phyloP scores from a whole-genome alignment of 2,329 filamentous ascomycete genomes.

The Aspergillus ibericus region DNA sequence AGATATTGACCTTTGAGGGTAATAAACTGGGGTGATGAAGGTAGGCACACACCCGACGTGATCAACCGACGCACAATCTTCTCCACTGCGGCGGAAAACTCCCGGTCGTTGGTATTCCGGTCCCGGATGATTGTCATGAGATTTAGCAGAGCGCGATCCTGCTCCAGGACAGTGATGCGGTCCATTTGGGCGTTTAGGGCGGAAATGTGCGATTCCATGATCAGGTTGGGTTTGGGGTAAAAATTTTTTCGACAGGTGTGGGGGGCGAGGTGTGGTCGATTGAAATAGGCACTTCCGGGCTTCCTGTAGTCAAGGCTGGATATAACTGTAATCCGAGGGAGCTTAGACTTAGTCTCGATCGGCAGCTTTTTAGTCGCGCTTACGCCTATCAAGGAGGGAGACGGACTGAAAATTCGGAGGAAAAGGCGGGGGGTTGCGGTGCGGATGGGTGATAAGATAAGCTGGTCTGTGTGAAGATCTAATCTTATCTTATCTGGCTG shows the following conservation, averaged over 20 bases:
- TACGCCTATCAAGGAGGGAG: background rate
- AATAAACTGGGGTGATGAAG: background rate
- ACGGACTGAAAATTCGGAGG: background rate
- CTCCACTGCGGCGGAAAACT: constrained; percentile 13
- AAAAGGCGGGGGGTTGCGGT: background rate
- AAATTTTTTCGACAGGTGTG: background rate
- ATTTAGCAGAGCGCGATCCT: constrained; percentile 11
- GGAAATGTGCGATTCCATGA: background rate
- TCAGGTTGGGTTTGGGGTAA: background rate
- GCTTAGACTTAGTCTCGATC: background rate
- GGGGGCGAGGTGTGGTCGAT: background rate
- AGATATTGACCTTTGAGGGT: background rate
- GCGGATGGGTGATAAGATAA: background rate
- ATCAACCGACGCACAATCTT: constrained; percentile 13
- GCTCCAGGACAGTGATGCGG: constrained; percentile 12
- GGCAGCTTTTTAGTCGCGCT: background rate
- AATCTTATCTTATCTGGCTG: constrained; percentile 6
- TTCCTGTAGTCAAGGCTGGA: background rate
- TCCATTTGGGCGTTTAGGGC: background rate
- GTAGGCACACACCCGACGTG: constrained; percentile 8
- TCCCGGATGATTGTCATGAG: constrained; percentile 22
- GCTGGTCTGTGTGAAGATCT: background rate
- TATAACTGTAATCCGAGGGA: background rate
- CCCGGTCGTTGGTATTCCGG: constrained; percentile 7
- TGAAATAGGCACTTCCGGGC: background rate